Evolutionary conservation across 2,329 filamentous ascomycete species (phyloP).

Genomic region (Talaromyces sp.): DNA sequence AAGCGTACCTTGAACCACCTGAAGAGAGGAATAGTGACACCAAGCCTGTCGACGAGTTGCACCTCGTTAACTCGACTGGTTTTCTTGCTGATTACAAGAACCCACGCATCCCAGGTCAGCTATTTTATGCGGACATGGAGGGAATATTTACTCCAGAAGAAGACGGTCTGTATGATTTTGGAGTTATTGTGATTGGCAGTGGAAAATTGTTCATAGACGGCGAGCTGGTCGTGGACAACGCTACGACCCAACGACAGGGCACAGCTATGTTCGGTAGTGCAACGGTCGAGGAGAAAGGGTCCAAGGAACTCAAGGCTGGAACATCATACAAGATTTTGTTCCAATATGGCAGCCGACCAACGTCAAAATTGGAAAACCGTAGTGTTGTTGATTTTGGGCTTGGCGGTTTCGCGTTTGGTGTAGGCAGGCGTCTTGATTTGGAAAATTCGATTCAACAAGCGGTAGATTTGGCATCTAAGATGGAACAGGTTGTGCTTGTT

Average conservation of each 20-base stretch:
- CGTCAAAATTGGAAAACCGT: slow-evolving; percentile 50
- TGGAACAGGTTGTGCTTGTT: slow-evolving; percentile 73
- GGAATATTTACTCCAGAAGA: slow-evolving; percentile 57
- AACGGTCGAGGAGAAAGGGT: slow-evolving; percentile 59
- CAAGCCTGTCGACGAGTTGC: slow-evolving; percentile 48
- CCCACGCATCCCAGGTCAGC: slow-evolving; percentile 44
- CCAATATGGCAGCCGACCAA: slow-evolving; percentile 56
- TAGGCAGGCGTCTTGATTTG: slow-evolving; percentile 53
- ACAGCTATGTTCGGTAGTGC: slow-evolving; percentile 62
- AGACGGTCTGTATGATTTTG: slow-evolving; percentile 59
- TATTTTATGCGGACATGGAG: slow-evolving; percentile 60
- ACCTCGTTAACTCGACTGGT: slow-evolving; percentile 41
- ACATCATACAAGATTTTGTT: slow-evolving; percentile 56
- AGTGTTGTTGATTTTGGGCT: slow-evolving; percentile 49
- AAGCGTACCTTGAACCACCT: slow-evolving; percentile 57
- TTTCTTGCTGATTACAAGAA: slow-evolving; percentile 53
- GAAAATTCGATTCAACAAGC: slow-evolving; percentile 60
- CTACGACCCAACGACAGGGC: slow-evolving; percentile 57
- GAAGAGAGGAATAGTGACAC: slow-evolving; percentile 41
- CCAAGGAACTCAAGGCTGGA: slow-evolving; percentile 54
- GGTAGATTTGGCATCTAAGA: slow-evolving; percentile 60
- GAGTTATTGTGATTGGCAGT: slow-evolving; percentile 61
- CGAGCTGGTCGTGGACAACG: slow-evolving; percentile 60
- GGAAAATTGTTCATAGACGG: slow-evolving; percentile 62
- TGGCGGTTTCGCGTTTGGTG: slow-evolving; percentile 60